A percentile compares a stretch with the other conserved stretches of the same genome.
Conservation (phyloP, 495 filamentous ascomycete species). For the Neohortaea acidophila region DNA sequence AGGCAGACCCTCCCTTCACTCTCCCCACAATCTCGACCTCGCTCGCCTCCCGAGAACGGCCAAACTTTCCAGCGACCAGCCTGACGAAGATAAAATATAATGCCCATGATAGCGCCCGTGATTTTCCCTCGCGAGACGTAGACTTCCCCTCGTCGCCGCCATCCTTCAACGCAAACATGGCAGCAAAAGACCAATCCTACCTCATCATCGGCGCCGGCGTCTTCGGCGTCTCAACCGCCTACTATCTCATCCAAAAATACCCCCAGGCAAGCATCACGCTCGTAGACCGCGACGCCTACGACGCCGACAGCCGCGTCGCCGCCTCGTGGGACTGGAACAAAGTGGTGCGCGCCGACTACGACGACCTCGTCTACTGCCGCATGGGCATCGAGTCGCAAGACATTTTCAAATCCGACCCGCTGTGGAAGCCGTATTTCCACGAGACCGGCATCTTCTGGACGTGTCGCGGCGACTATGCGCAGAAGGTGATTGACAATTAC, state of each 20-base stretch:
- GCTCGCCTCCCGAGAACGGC: too few species aligned
- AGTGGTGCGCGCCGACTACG: slow-evolving; percentile 51
- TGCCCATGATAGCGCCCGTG: too few species aligned
- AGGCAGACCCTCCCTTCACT: too few species aligned
- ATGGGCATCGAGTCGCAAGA: slow-evolving; percentile 43
- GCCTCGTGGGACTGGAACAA: slow-evolving; percentile 58
- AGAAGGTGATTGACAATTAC: slow-evolving; percentile 37
- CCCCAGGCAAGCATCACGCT: slow-evolving; percentile 29
- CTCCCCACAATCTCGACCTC: too few species aligned
- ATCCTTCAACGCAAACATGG: neutral
- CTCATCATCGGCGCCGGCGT: slow-evolving; percentile 50
- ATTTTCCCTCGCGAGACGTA: too few species aligned
- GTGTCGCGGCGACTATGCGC: slow-evolving; percentile 32
- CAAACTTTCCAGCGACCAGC: too few species aligned
- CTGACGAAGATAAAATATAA: too few species aligned
- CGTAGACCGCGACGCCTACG: slow-evolving; percentile 24
- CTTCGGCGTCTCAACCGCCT: slow-evolving; percentile 51
- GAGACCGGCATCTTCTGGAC: slow-evolving; percentile 41
- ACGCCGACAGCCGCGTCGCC: slow-evolving; percentile 15
- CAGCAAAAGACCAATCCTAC: slow-evolving; percentile 1
- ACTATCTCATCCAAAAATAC: slow-evolving; percentile 38
- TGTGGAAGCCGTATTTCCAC: slow-evolving; percentile 41
- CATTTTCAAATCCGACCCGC: slow-evolving; percentile 37
- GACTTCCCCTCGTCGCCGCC: too few species aligned
- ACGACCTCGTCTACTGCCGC: slow-evolving; percentile 38